These are phyloP conservation scores for Backusella luteola DNA, from an alignment of 192 early-diverging fungal genomes.

Conservation along the genomic window DNA sequence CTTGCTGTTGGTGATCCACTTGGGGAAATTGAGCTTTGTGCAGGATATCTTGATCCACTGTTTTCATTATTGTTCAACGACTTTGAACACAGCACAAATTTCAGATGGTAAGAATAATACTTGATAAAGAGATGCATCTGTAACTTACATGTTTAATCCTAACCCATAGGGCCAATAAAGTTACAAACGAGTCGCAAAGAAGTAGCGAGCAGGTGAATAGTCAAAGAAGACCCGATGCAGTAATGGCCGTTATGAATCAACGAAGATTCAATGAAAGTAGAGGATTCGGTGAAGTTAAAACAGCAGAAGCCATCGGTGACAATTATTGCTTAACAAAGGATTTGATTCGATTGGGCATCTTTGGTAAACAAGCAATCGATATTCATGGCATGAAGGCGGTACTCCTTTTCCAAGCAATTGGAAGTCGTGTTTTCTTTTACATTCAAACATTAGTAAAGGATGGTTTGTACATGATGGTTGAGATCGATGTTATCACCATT, in stretches of 20 bases:
- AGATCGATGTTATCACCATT: too few species aligned
- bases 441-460: too few species aligned
- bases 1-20: neutral
- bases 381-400: neutral
- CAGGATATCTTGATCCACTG: neutral
- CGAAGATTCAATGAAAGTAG: neutral
- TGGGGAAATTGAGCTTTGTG: neutral
- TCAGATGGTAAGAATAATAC: neutral
- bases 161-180: neutral
- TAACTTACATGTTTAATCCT: neutral
- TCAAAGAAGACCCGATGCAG: neutral
- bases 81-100: neutral
- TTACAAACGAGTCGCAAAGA: neutral
- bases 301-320: neutral
- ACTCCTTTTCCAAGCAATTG: neutral
- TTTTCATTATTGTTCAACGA: neutral
- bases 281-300: neutral
- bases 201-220: neutral
- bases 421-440: neutral
- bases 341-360: neutral
- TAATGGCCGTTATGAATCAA: neutral
- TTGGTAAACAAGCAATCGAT: neutral
- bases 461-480: too few species aligned
- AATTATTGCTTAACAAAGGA: neutral
- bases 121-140: neutral